phyloP scores from a whole-genome alignment of 2,329 filamentous ascomycete species.

The Claviceps capensis region DNA sequence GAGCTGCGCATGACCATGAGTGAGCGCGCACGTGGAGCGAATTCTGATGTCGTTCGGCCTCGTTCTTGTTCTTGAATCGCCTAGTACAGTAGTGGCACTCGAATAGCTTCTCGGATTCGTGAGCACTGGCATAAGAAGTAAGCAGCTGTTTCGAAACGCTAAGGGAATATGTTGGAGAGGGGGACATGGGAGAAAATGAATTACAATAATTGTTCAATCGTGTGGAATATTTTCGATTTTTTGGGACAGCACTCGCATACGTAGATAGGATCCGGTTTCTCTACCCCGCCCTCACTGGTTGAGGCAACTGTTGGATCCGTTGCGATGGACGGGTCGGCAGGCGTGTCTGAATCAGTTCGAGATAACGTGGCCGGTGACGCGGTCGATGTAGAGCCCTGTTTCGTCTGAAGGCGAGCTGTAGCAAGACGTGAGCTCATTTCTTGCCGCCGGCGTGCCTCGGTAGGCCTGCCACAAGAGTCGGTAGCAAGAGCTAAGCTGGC shows the following conservation, averaged over 20 bases:
- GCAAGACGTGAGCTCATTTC: constrained; percentile 38
- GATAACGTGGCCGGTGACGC: constrained; percentile 25
- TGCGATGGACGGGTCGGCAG: constrained; percentile 28
- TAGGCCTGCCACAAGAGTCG: constrained; percentile 20
- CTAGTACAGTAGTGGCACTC: constrained; percentile 86
- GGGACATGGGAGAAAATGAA: constrained; percentile 13
- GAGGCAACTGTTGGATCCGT: constrained; percentile 32
- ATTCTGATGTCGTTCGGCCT: constrained; percentile 91
- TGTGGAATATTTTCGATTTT: constrained; percentile 92
- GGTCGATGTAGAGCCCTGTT: constrained; percentile 24
- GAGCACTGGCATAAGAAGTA: constrained; percentile 41
- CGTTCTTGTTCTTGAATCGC: constrained; percentile 98
- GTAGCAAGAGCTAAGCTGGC: constrained; percentile 40
- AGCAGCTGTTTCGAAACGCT: background rate
- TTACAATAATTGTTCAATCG: constrained; percentile 70
- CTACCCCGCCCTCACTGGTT: constrained; percentile 14
- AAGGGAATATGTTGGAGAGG: background rate
- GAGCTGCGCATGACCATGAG: constrained; percentile 91
- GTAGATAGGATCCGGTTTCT: constrained; percentile 23
- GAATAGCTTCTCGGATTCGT: constrained; percentile 94
- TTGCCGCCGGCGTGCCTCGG: constrained; percentile 28
- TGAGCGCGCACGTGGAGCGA: constrained; percentile 83
- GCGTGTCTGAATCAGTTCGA: constrained; percentile 34
- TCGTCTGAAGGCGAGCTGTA: constrained; percentile 33
- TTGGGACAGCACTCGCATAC: constrained; percentile 95